Conservation (phyloP, 805 yeast species). For the Metschnikowia santaceciliae region DNA sequence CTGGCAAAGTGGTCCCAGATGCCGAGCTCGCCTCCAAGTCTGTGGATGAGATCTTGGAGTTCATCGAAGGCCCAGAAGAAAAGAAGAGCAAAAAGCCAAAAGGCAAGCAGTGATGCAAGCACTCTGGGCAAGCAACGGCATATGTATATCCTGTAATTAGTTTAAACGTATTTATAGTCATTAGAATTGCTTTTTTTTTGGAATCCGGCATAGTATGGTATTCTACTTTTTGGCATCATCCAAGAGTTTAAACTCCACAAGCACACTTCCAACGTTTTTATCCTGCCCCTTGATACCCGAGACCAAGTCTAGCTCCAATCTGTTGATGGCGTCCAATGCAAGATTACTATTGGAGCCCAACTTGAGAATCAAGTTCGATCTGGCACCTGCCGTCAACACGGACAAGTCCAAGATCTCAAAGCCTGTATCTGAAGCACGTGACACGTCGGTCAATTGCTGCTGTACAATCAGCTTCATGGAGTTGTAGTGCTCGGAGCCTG, state of each 20-base stretch:
- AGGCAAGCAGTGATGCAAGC: constrained; percentile 5
- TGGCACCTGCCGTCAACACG: constrained; percentile 57
- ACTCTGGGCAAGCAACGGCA: background rate
- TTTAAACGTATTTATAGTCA: constrained; percentile 2
- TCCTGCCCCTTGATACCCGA: constrained; percentile 12
- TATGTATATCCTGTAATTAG: constrained; percentile 3
- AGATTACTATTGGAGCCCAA: constrained; percentile 25
- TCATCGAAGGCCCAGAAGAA: constrained; percentile 50
- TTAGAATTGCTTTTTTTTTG: background rate
- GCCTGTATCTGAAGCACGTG: constrained; percentile 26
- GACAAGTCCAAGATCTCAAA: constrained; percentile 39
- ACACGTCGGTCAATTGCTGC: constrained; percentile 21
- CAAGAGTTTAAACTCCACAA: constrained; percentile 13
- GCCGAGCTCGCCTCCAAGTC: constrained; percentile 61
- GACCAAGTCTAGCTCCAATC: constrained; percentile 14
- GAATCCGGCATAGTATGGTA: too few relatives aligned
- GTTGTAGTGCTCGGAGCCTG: constrained; percentile 46
- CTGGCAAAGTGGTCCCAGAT: constrained; percentile 25
- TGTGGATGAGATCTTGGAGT: constrained; percentile 67
- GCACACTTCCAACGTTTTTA: constrained; percentile 15
- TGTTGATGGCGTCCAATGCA: constrained; percentile 7
- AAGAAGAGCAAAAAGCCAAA: constrained; percentile 7
- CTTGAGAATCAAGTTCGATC: constrained; percentile 38
- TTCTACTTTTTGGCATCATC: background rate
- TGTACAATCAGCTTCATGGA: constrained; percentile 39